Base-by-base conservation (phyloP, 78 protist species). In the Pelomyxa schiedti region DNA sequence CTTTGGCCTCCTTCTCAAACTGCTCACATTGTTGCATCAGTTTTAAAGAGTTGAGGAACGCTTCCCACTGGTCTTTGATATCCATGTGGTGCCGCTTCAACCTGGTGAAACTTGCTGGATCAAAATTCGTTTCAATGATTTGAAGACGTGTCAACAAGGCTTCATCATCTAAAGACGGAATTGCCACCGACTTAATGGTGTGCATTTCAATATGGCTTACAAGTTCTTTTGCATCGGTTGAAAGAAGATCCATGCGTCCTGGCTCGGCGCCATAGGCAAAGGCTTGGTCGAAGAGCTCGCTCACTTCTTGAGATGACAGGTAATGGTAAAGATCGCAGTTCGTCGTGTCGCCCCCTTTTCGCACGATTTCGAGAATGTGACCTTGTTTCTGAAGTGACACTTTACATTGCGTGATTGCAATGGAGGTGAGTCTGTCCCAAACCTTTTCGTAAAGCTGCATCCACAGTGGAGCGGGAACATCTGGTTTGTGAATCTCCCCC, bases 271-370 rank as follows among this genome's bases (percentile, higher is more conserved):
- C 63, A 52, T 52, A n/a, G 24, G 24, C 24, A 29, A 43, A 69
- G 41, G 73, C 73, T 43, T 29, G 39, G 42, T 69, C 73, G 42
- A 69, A 69, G 66, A 28, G 26, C 42, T 6, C 66, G 41, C 42
- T 22, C 22, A 69, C 73, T 26, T 22, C 26, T 29, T 69, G 39
- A 29, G 42, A 30, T 28, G 22, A n/a, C 66, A 69, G 26, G 73
- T 69, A 69, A 53, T 69, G 42, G 73, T 28, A 69, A 29, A 69
- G 73, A 29, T 69, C 73, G 42, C 73, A 30, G 28, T 69, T 53
- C 26, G 68, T 38, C 47, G 35, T 65, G 68, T 37, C 37, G 37
- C 47, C 35, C 37, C 68, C 37, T 38, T 65, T 37, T 38, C 35
- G 35, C 37, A 65, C 47, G 68, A 37, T 37, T 38, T 38, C 47